Evolutionary conservation across 2,329 filamentous ascomycete genomes (phyloP).

Genomic region (Aspergillus fructus): DNA sequence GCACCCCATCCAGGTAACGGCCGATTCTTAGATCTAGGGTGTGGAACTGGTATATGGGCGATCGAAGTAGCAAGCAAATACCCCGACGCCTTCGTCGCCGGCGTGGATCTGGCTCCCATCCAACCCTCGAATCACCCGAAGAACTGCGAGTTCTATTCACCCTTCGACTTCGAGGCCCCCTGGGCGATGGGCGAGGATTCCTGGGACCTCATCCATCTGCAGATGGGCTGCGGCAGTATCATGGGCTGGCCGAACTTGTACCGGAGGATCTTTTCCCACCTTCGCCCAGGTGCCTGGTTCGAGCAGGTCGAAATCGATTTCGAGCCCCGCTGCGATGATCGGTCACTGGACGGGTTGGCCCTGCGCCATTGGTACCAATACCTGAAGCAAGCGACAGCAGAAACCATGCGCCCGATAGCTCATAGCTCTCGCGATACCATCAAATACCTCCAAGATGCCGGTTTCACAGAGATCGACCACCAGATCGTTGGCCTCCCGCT

Average conservation of each 20-base stretch:
- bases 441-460: constrained; percentile 64
- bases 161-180: constrained; percentile 73
- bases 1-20: constrained; percentile 42
- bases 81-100: constrained; percentile 58
- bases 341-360: constrained; percentile 55
- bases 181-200: constrained; percentile 68
- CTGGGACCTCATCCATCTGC: constrained; percentile 81
- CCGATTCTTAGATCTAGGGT: constrained; percentile 68
- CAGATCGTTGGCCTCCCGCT: constrained; percentile 67
- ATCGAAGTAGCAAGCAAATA: constrained; percentile 77
- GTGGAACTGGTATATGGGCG: constrained; percentile 88
- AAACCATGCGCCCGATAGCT: constrained; percentile 63
- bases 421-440: constrained; percentile 60
- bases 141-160: constrained; percentile 65
- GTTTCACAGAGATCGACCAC: constrained; percentile 78
- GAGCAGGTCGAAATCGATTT: constrained; percentile 92
- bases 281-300: constrained; percentile 74
- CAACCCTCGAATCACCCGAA: constrained; percentile 68
- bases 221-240: constrained; percentile 76
- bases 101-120: constrained; percentile 62
- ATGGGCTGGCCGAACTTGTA: constrained; percentile 75
- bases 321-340: constrained; percentile 69
- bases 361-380: constrained; percentile 69
- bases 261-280: constrained; percentile 67
- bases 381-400: constrained; percentile 66